A percentile compares a stretch with the other conserved stretches of the same genome.
Conservation (phyloP, 495 filamentous ascomycete species). For the Pseudoneurospora amorphoporcata region DNA sequence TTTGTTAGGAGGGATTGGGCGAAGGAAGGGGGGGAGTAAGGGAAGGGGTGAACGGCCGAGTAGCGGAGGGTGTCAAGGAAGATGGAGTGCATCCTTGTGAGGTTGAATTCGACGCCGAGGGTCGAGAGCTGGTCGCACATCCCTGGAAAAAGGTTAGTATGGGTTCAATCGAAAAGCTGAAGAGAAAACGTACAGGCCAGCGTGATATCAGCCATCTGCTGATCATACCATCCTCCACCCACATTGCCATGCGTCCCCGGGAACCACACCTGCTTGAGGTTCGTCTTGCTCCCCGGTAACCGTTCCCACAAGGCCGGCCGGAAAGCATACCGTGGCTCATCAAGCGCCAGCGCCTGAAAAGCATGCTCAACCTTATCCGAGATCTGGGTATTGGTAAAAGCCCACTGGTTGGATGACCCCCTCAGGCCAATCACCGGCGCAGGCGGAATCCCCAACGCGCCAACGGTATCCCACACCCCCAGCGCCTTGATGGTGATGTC, state of each 20-base stretch:
- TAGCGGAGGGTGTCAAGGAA: slow-evolving; percentile 19
- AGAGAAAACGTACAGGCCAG: slow-evolving; percentile 16
- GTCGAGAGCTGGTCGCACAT: slow-evolving; percentile 28
- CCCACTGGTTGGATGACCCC: slow-evolving; percentile 24
- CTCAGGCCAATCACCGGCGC: slow-evolving; percentile 25
- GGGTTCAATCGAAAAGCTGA: too few relatives aligned
- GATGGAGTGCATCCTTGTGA: slow-evolving; percentile 11
- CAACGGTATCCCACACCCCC: slow-evolving; percentile 31
- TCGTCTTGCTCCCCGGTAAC: slow-evolving; percentile 13
- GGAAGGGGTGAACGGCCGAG: slow-evolving; percentile 24
- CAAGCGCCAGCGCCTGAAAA: slow-evolving; percentile 62
- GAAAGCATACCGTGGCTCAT: slow-evolving; percentile 56
- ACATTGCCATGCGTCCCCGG: slow-evolving; percentile 55
- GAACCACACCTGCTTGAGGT: slow-evolving; percentile 63
- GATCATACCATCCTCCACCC: slow-evolving; percentile 39
- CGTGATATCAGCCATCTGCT: slow-evolving; percentile 23
- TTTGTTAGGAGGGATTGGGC: slow-evolving; percentile 7
- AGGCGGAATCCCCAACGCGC: slow-evolving; percentile 25
- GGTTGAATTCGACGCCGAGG: slow-evolving; percentile 25
- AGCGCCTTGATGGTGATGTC: slow-evolving; percentile 28
- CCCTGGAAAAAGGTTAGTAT: slow-evolving; percentile 3
- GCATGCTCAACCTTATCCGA: slow-evolving; percentile 50
- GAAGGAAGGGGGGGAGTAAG: slow-evolving; percentile 10
- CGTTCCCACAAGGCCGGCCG: slow-evolving; percentile 51
- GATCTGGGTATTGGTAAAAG: slow-evolving; percentile 49